Percentiles rank a stretch among this genome's conserved stretches.
These are phyloP conservation scores for Infundibulicybe gibba DNA, from an alignment of 768 basidiomycete genomes.

Conservation along the genomic window DNA sequence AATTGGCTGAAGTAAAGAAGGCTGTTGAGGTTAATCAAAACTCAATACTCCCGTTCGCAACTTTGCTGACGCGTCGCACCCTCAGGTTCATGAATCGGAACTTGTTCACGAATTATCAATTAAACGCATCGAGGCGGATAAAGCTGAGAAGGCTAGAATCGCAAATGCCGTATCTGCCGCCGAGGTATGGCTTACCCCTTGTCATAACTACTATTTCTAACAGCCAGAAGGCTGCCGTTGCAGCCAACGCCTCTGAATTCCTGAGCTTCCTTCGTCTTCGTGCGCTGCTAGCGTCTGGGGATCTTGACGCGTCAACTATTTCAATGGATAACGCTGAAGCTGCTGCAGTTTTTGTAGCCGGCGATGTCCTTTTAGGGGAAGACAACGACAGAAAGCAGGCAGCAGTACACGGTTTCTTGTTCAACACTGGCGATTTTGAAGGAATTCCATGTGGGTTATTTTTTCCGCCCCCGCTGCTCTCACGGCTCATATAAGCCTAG, in stretches of 20 bases:
- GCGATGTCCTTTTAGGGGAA: conserved; percentile 53
- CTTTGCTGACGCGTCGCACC: conserved; percentile 6
- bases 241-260: conserved; percentile 43
- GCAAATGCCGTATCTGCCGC: conserved; percentile 52
- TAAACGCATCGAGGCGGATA: conserved; percentile 55
- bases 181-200: conserved; percentile 39
- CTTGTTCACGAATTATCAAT: conserved; percentile 48
- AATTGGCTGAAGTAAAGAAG: conserved; percentile 81
- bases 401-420: conserved; percentile 52
- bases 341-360: conserved; percentile 48
- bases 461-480: conserved; percentile 4
- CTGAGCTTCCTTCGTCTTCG: conserved; percentile 60
- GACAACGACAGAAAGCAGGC: conserved; percentile 47
- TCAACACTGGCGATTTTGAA: conserved; percentile 54
- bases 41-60: neutral
- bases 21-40: conserved; percentile 64
- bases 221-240: conserved; percentile 34
- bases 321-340: conserved; percentile 49
- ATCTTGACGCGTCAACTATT: conserved; percentile 36
- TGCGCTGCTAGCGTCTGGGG: conserved; percentile 40
- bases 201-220: neutral
- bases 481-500: conserved; percentile 31
- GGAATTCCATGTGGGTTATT: conserved; percentile 60
- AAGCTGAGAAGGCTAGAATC: conserved; percentile 50
- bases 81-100: conserved; percentile 63